phyloP scores from a whole-genome alignment of 2,329 filamentous ascomycete species.

The Geosmithia putterillii region DNA sequence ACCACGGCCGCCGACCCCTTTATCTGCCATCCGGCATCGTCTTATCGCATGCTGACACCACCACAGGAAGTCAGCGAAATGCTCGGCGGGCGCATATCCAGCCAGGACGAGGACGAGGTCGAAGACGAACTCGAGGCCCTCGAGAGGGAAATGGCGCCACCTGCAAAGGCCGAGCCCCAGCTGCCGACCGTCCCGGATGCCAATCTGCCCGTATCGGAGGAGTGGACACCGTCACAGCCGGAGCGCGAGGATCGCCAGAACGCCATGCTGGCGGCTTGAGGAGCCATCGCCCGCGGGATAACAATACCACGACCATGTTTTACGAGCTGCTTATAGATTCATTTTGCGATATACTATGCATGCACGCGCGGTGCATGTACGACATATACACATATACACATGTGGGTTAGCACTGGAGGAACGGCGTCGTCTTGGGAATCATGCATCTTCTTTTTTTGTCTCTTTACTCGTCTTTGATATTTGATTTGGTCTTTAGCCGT shows the following conservation, averaged over 20 bases:
- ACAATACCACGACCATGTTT: neutral
- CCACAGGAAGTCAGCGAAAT: conserved; percentile 80
- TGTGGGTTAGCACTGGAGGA: neutral
- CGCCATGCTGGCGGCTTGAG: conserved; percentile 25
- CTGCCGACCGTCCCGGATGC: conserved; percentile 19
- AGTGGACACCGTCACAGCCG: conserved; percentile 7
- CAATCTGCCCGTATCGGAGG: conserved; percentile 15
- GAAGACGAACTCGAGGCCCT: conserved; percentile 86
- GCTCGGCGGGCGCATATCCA: conserved; percentile 77
- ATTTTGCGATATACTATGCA: neutral
- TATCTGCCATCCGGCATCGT: too few relatives aligned
- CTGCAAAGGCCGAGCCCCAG: conserved; percentile 2
- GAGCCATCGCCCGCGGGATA: neutral
- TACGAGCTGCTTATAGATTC: neutral
- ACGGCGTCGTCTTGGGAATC: neutral
- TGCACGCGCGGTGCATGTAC: neutral
- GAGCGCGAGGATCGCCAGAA: conserved; percentile 15
- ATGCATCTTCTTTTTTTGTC: neutral
- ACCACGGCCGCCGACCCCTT: too few relatives aligned
- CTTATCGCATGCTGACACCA: neutral
- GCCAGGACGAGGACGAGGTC: conserved; percentile 93
- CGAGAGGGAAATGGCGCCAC: conserved; percentile 35
- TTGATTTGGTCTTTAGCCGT: neutral
- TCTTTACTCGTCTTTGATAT: neutral
- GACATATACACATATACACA: conserved; percentile 3